Conservation (phyloP, 169 alveolate genomes). For the Plasmodium berghei region DNA sequence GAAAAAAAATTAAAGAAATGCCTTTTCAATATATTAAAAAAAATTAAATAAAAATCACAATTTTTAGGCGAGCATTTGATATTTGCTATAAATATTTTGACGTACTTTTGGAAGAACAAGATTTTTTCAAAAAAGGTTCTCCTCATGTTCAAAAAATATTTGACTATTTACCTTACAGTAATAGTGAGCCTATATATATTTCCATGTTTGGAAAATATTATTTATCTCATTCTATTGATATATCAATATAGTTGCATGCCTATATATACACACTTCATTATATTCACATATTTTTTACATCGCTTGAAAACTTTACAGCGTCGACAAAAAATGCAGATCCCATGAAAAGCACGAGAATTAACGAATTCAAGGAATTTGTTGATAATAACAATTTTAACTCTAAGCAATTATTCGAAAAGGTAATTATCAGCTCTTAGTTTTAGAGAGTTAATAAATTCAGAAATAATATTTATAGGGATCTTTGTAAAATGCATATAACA, state of each 20-base stretch:
- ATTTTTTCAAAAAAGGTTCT: constrained; percentile 71
- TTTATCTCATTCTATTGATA: neutral
- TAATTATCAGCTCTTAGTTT: neutral
- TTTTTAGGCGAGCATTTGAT: constrained; percentile 78
- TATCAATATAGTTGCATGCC: neutral
- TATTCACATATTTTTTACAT: neutral
- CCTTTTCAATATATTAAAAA: neutral
- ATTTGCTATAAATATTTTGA: constrained; percentile 70
- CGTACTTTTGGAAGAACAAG: constrained; percentile 76
- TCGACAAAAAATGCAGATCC: constrained; percentile 41
- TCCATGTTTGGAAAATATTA: neutral
- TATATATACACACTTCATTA: neutral
- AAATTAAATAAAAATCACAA: neutral
- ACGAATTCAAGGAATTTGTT: constrained; percentile 48
- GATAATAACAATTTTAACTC: constrained; percentile 50
- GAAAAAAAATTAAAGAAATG: neutral
- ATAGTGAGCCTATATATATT: neutral
- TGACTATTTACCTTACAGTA: constrained; percentile 66
- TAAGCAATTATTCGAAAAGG: constrained; percentile 44
- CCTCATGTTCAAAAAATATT: constrained; percentile 60
- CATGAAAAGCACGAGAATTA: constrained; percentile 17
- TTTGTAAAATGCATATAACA: neutral
- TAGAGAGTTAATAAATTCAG: neutral
- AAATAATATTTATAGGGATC: neutral
- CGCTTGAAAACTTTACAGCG: constrained; percentile 1